Evolutionary conservation across 1,284 basidiomycete species (phyloP), one percentile per base, ranked within the genome.

Genomic region (Trametes pubescens): DNA sequence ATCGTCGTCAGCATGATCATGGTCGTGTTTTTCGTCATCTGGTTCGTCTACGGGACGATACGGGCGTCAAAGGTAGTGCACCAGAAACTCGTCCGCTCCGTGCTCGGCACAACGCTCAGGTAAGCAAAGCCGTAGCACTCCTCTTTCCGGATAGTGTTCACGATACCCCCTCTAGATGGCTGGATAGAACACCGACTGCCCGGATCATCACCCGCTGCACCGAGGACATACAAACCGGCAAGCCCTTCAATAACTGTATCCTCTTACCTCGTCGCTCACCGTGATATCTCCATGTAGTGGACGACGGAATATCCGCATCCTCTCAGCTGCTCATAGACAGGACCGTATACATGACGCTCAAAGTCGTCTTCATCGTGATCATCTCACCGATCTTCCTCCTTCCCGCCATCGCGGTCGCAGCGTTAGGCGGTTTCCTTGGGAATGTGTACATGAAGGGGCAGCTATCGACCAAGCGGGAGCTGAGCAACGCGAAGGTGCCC

Each of bases 391-490:
- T 76, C 10, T 77, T 82, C 69, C 35, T 78, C 32, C 35, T 80
- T 16, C 81, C 82, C 14, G 78, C 78, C 16, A 51, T 78, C 18
- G 10, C 74, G 57, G 77, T 87, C 22, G 79, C 80, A 8, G 68
- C 76, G 2, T 24, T 84, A 6, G 85, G 86, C 22, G 80, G 72
- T 8, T 74, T 78, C 70, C 74, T 81, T 43, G 85, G 78, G 18
- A 72, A 78, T 51, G 72, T 87, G 24, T 88, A 86, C 68, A 89
- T 93, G 71, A 85, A 85, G 69, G 87, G 87, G 11, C 91, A 93
- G 73, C 79, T 93, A 22, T 84, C 87, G 18, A 88, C 92, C 49
- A 94, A 93, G 71, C 83, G 88, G 18, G 86, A 91, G 72, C 87
- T 88, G 86, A 86, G 84, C 38, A 90, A 89, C 72, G 83, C 86